These are phyloP conservation scores for Lachancea meyersii DNA, from an alignment of 805 yeast species.

Conservation along the genomic window DNA sequence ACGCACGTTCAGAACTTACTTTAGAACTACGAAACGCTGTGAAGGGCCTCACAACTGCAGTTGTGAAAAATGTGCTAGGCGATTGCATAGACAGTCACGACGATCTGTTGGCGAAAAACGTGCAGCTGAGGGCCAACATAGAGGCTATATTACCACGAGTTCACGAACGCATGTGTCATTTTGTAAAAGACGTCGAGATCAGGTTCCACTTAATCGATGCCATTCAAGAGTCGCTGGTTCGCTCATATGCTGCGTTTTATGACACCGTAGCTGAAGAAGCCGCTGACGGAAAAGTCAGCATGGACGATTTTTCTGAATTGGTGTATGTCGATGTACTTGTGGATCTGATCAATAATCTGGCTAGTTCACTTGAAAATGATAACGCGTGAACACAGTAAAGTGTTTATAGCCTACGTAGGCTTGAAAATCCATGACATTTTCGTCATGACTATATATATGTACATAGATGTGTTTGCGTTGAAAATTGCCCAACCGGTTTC, in stretches of 20 bases:
- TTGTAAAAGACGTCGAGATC: slow-evolving; percentile 50
- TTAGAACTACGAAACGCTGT: slow-evolving; percentile 66
- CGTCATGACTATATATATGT: not conserved
- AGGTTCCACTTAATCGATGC: slow-evolving; percentile 54
- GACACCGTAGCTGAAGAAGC: slow-evolving; percentile 28
- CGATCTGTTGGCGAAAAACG: slow-evolving; percentile 24
- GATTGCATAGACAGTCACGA: slow-evolving; percentile 36
- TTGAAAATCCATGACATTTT: no score
- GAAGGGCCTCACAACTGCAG: slow-evolving; percentile 57
- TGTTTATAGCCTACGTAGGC: no score
- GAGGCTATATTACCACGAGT: slow-evolving; percentile 52
- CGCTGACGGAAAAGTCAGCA: slow-evolving; percentile 19
- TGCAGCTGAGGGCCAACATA: slow-evolving; percentile 44
- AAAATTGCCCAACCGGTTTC: not conserved
- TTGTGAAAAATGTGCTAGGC: slow-evolving; percentile 43
- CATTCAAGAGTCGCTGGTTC: slow-evolving; percentile 52
- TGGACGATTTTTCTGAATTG: slow-evolving; percentile 40
- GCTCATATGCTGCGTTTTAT: slow-evolving; percentile 52
- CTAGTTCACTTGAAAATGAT: slow-evolving; percentile 10
- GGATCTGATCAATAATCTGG: slow-evolving; percentile 39
- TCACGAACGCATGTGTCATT: slow-evolving; percentile 45
- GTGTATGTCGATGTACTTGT: slow-evolving; percentile 61
- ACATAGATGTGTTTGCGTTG: not conserved
- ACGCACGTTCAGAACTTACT: slow-evolving; percentile 68
- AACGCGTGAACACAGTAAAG: not conserved